Percentiles rank a stretch among this genome's conserved stretches.
Conservation (phyloP, 345 rosid genomes). For the Murraya paniculata region DNA sequence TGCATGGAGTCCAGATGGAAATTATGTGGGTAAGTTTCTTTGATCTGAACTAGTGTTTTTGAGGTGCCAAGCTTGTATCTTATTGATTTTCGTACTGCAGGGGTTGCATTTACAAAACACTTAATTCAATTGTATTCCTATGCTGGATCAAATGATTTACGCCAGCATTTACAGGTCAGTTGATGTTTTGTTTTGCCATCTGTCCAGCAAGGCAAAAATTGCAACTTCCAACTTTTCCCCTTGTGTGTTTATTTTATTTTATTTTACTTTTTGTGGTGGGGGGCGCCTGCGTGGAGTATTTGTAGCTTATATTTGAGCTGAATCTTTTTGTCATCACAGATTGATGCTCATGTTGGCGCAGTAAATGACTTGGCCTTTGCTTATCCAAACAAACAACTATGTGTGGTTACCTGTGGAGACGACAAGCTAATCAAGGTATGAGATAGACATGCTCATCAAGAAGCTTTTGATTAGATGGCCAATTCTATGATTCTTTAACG, state of each 20-base stretch:
- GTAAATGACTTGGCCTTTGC: constrained; percentile 93
- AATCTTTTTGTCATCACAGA: constrained; percentile 38
- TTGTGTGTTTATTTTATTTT: too few species aligned
- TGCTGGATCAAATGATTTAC: constrained; percentile 49
- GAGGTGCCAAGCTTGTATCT: constrained; percentile 19
- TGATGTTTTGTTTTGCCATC: constrained; percentile 6
- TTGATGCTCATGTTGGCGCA: constrained; percentile 82
- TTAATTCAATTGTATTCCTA: constrained; percentile 65
- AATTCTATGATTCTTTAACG: constrained; percentile 21
- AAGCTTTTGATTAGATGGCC: constrained; percentile 8
- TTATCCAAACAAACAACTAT: constrained; percentile 68
- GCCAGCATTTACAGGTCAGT: constrained; percentile 60
- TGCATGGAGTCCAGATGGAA: constrained; percentile 73
- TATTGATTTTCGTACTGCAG: constrained; percentile 41
- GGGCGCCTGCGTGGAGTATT: too few species aligned
- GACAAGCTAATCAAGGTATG: constrained; percentile 84
- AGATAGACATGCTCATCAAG: neutral
- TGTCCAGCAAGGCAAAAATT: constrained; percentile 2
- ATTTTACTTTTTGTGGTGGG: too few species aligned
- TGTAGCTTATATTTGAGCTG: constrained; percentile 16
- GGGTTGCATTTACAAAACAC: constrained; percentile 70
- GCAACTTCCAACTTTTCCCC: neutral
- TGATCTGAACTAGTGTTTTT: constrained; percentile 3
- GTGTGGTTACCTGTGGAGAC: constrained; percentile 91
- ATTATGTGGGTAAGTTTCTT: constrained; percentile 49